Conservation (phyloP, 768 basidiomycete genomes). For the Pisolithus microcarpus region DNA sequence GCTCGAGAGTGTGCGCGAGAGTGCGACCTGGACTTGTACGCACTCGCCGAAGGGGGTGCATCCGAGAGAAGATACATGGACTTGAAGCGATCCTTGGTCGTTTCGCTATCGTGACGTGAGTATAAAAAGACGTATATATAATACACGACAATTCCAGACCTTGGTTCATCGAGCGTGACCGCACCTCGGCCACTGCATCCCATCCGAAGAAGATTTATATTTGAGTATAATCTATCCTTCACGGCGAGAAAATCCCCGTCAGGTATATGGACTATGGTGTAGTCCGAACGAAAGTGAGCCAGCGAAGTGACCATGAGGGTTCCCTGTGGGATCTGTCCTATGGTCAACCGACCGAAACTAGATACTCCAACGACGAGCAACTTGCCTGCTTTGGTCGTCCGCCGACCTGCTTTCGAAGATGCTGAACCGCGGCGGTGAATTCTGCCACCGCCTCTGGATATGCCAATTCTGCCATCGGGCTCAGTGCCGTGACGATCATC, state of each 20-base stretch:
- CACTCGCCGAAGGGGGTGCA: slow-evolving; percentile 13
- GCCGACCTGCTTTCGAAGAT: slow-evolving; percentile 55
- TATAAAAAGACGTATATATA: slow-evolving; percentile 2
- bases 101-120: slow-evolving; percentile 42
- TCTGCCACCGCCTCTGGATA: slow-evolving; percentile 41
- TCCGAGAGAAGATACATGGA: slow-evolving; percentile 59
- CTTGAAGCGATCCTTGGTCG: slow-evolving; percentile 75
- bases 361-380: neutral
- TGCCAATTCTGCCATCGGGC: slow-evolving; percentile 36
- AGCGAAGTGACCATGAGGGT: slow-evolving; percentile 76
- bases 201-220: slow-evolving; percentile 80
- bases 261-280: slow-evolving; percentile 75
- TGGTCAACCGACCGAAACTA: neutral
- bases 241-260: slow-evolving; percentile 54
- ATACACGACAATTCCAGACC: slow-evolving; percentile 30
- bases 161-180: slow-evolving; percentile 70
- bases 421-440: slow-evolving; percentile 55
- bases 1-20: slow-evolving; percentile 23
- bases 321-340: slow-evolving; percentile 53
- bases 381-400: slow-evolving; percentile 65
- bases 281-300: slow-evolving; percentile 83
- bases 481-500: slow-evolving; percentile 56
- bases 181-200: slow-evolving; percentile 76
- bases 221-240: slow-evolving; percentile 66
- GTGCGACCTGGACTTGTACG: slow-evolving; percentile 24